phyloP scores from a whole-genome alignment of 352 stramenopile species.

The Phytophthora vignae region DNA sequence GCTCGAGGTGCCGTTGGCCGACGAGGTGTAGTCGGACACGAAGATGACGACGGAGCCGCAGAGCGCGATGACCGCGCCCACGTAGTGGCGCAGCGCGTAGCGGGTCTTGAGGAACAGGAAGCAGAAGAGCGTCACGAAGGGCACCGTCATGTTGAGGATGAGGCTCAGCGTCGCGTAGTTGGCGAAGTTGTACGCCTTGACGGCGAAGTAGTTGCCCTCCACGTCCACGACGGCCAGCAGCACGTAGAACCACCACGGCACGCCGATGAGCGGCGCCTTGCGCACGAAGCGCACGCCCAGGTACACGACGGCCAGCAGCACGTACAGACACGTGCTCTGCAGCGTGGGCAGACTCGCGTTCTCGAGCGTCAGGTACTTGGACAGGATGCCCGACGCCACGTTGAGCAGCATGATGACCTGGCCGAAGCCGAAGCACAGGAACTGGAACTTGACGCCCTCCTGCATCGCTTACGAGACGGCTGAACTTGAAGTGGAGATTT shows the following conservation, averaged over 20 bases:
- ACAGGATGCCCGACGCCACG: constrained; percentile 59
- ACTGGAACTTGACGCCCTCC: constrained; percentile 47
- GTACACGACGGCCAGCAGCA: constrained; percentile 61
- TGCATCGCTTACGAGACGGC: constrained; percentile 16
- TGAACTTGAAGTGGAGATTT: constrained; percentile 26
- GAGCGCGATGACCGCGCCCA: constrained; percentile 51
- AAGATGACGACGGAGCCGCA: constrained; percentile 67
- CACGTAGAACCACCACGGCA: constrained; percentile 72
- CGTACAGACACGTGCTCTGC: constrained; percentile 68
- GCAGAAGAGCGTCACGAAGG: constrained; percentile 73
- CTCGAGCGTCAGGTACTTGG: constrained; percentile 66
- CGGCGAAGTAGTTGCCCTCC: constrained; percentile 76
- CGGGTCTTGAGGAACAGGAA: constrained; percentile 74
- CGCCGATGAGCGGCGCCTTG: constrained; percentile 43
- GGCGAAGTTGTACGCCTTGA: constrained; percentile 78
- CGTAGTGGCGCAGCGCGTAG: constrained; percentile 63
- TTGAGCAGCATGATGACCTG: constrained; percentile 78
- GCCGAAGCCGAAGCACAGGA: constrained; percentile 70
- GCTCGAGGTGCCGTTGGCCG: constrained; percentile 46
- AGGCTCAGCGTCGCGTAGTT: constrained; percentile 74
- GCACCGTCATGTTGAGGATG: constrained; percentile 76
- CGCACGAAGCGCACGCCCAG: constrained; percentile 44
- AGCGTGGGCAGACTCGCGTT: constrained; percentile 63
- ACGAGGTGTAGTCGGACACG: constrained; percentile 59
- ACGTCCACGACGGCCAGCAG: constrained; percentile 67